A percentile compares a stretch with the other conserved stretches of the same genome.
Evolutionary conservation across 225 moss, liverwort and hornwort species (phyloP).

Genomic region (Asterella californica): DNA sequence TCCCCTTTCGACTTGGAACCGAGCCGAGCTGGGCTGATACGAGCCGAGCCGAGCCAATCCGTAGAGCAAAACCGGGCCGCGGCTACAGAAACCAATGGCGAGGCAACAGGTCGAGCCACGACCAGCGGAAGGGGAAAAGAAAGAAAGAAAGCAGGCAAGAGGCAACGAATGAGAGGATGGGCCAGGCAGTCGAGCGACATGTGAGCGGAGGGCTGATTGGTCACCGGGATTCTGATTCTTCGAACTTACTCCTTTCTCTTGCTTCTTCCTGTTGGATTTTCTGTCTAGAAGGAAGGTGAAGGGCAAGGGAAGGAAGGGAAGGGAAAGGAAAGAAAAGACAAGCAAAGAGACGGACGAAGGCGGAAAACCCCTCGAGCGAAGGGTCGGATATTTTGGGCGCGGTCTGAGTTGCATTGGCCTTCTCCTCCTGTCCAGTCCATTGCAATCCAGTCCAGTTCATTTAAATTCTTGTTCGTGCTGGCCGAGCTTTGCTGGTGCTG

Average conservation of each 20-base stretch:
- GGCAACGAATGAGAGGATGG: background rate
- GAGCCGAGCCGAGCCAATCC: too few relatives aligned
- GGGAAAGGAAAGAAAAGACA: too few relatives aligned
- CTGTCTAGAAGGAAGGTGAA: too few relatives aligned
- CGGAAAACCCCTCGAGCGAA: background rate
- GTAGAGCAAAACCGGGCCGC: too few relatives aligned
- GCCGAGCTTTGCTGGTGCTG: background rate
- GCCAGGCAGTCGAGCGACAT: background rate
- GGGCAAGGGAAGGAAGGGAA: too few relatives aligned
- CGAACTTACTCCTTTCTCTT: background rate
- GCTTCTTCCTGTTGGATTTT: background rate
- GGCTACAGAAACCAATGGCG: too few relatives aligned
- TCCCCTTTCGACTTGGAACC: too few relatives aligned
- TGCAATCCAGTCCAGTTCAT: conserved; percentile 2
- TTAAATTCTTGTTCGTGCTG: background rate
- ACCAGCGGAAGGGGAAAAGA: too few relatives aligned
- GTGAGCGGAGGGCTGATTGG: conserved; percentile 10
- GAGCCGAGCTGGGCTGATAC: too few relatives aligned
- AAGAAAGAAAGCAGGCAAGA: too few relatives aligned
- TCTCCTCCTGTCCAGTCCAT: background rate
- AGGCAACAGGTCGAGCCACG: too few relatives aligned
- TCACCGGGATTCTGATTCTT: conserved; percentile 12
- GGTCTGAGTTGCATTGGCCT: background rate
- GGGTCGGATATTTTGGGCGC: background rate
- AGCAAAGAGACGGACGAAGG: background rate